These are phyloP conservation scores for Cadophora sp. DNA, from an alignment of 2,329 filamentous ascomycete species.

Conservation along the genomic window DNA sequence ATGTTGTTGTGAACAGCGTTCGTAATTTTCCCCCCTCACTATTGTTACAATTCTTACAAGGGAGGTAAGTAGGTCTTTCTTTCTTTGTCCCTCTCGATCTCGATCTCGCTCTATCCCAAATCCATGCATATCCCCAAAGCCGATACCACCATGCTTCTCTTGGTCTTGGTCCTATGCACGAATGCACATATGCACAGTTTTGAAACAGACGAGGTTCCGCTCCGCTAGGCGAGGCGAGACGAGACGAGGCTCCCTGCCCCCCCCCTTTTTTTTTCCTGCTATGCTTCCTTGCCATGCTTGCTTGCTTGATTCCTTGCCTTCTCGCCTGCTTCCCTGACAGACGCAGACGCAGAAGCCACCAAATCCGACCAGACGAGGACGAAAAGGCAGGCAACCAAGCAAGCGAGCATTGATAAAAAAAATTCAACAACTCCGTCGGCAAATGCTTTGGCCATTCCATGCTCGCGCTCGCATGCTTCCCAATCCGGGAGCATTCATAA, in stretches of 20 bases:
- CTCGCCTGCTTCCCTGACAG: neutral
- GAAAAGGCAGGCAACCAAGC: neutral
- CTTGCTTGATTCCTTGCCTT: too few species aligned
- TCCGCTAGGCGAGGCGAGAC: neutral
- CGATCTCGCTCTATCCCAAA: neutral
- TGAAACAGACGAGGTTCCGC: slow-evolving; percentile 10
- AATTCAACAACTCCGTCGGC: slow-evolving; percentile 3
- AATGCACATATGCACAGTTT: neutral
- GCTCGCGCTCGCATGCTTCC: slow-evolving; percentile 14
- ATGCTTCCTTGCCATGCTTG: too few species aligned
- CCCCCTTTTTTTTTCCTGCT: neutral
- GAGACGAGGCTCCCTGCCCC: neutral
- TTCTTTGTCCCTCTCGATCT: neutral
- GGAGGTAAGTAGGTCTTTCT: neutral
- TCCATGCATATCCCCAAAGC: too few species aligned
- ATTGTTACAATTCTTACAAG: slow-evolving; percentile 4
- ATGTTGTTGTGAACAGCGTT: too few species aligned
- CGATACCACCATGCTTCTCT: neutral
- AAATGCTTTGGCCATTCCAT: neutral
- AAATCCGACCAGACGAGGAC: slow-evolving; percentile 16
- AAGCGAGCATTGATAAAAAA: neutral
- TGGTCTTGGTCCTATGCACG: neutral
- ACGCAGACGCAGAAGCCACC: slow-evolving; percentile 10
- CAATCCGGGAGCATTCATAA: neutral
- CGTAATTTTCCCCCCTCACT: neutral